These are phyloP conservation scores for Hypoxylon sp. DNA, from an alignment of 2,329 filamentous ascomycete species.

Conservation along the genomic window DNA sequence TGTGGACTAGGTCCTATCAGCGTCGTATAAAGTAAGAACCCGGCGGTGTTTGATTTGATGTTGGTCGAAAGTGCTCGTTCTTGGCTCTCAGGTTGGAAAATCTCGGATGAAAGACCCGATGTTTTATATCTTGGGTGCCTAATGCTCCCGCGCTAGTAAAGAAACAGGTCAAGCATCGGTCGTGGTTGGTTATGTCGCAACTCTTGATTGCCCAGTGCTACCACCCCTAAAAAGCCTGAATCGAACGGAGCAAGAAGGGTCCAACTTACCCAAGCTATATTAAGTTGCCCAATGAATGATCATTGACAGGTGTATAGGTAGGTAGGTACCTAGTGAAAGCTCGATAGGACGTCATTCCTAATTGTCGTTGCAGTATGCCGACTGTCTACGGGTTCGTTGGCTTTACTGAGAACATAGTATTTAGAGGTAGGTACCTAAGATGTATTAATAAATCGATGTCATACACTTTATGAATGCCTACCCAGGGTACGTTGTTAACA, in stretches of 20 bases:
- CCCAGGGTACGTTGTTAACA: too few species aligned
- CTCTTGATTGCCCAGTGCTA: not conserved
- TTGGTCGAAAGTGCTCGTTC: too few species aligned
- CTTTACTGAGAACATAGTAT: not conserved
- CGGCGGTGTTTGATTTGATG: not conserved
- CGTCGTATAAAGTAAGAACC: too few species aligned
- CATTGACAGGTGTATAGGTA: too few species aligned
- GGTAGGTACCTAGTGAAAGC: not conserved
- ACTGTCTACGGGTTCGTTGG: not conserved
- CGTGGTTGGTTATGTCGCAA: not conserved
- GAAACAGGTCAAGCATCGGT: too few species aligned
- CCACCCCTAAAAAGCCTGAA: not conserved
- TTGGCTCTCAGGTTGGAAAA: not conserved
- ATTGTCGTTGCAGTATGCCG: not conserved
- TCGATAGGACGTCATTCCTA: not conserved
- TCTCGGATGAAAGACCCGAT: not conserved
- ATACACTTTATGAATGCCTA: too few species aligned
- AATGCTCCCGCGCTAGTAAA: not conserved
- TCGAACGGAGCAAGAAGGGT: too few species aligned
- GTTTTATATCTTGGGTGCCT: conserved; percentile 1
- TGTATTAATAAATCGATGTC: too few species aligned
- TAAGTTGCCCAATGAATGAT: too few species aligned
- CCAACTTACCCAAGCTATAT: too few species aligned
- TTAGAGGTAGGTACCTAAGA: too few species aligned
- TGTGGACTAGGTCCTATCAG: too few species aligned